These are phyloP conservation scores for Neospermospora avenae DNA, from an alignment of 2,329 filamentous ascomycete genomes.

Conservation along the genomic window DNA sequence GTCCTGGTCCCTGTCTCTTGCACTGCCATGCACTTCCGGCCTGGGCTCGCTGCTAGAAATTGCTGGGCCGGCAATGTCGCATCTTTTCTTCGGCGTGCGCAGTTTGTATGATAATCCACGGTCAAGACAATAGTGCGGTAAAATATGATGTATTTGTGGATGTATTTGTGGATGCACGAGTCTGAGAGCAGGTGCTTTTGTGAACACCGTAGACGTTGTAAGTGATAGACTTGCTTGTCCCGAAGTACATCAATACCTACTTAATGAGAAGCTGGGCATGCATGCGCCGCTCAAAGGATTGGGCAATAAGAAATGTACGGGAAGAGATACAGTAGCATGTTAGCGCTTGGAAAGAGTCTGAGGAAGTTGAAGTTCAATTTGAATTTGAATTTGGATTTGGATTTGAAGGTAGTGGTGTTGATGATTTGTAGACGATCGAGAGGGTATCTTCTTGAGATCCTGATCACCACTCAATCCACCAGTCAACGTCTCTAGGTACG, in stretches of 20 bases:
- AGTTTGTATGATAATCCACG: neutral
- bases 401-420: no score
- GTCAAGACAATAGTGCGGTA: slow-evolving; percentile 3
- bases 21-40: slow-evolving; percentile 3
- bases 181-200: neutral
- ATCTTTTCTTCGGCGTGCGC: neutral
- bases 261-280: slow-evolving; percentile 1
- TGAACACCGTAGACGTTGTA: neutral
- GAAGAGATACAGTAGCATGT: no score
- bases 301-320: neutral
- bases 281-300: slow-evolving; percentile 1
- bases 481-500: no score
- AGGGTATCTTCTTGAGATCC: neutral
- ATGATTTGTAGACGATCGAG: no score
- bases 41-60: neutral
- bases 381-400: no score
- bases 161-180: neutral
- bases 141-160: neutral
- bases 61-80: neutral
- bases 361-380: no score
- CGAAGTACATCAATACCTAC: neutral
- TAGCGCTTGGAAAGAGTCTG: no score
- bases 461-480: neutral
- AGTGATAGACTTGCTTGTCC: neutral
- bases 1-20: neutral